Base-by-base conservation (phyloP, 495 filamentous ascomycete species). In the Apiosordaria backusii region DNA sequence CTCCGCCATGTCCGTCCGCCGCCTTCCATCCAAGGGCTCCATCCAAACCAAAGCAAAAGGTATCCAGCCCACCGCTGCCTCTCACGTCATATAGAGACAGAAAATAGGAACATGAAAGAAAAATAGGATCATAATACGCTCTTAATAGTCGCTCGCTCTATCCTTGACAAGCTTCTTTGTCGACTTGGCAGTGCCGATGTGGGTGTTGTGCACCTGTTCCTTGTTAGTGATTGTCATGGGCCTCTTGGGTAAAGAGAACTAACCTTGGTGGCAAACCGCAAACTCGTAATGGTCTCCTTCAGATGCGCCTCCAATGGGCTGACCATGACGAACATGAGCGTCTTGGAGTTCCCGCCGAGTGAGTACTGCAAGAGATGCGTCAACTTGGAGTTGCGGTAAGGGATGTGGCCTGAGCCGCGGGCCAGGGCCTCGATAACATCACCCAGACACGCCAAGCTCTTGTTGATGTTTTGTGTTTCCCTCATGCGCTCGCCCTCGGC, bases 251-350 rank as follows among this genome's bases (percentile, higher is more conserved):
- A 16, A n/a, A 24, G 50, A 40, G 3, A 45, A 78, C 77, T 77
- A 71, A 85, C 93, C 83, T 98, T 98, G 13, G 91, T 95, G 18
- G 96, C 95, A 80, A 99, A 99, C 74, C 96, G 90, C 74, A 99
- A 84, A 78, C 92, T 96, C 26, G 94, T 96, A 77, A 97, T 85
- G 16, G 93, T 97, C 82, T 99, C 96, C 62, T 86, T 88, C 62
- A 97, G 80, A 81, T 98, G 96, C 3, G 89, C 91, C 82, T 96
- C 89, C 61, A 98, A 79, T 27, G 95, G 95, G 74, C 90, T 93
- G 68, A 96, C 89, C 92, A 97, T 98, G 76, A 98, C 92, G 71
- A 99, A 97, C 95, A 98, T 99, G 67, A 99, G 90, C 4, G 96
- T 98, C 79, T 97, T 96, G 64, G 90, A 92, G 74, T 97, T 97